phyloP scores from a whole-genome alignment of 1,284 basidiomycete genomes.

The Heterobasidion occidentale region DNA sequence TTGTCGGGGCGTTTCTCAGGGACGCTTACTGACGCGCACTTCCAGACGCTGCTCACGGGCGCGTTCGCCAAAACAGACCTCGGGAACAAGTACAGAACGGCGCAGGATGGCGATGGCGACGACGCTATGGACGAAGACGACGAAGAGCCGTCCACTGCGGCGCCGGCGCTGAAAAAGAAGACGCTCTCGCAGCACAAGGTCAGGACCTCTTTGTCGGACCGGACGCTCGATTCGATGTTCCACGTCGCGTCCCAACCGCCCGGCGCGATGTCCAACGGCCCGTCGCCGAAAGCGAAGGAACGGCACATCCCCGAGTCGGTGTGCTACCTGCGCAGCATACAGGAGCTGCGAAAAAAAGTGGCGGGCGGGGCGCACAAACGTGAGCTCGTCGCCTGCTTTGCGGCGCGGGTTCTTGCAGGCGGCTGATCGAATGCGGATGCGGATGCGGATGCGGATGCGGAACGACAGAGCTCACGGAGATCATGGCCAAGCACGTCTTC shows the following conservation, averaged over 20 bases:
- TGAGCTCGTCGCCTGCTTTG: conserved; percentile 27
- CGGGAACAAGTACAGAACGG: conserved; percentile 35
- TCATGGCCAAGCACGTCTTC: conserved; percentile 84
- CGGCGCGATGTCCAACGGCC: background rate
- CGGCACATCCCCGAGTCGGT: conserved; percentile 71
- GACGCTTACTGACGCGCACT: background rate
- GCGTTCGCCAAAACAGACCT: conserved; percentile 28
- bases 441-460: background rate
- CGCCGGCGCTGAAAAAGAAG: conserved; percentile 34
- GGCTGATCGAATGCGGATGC: background rate
- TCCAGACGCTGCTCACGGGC: conserved; percentile 57
- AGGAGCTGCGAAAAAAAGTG: conserved; percentile 55
- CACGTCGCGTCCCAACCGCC: conserved; percentile 24
- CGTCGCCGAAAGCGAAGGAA: conserved; percentile 17
- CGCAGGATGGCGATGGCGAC: conserved; percentile 20
- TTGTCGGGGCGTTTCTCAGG: background rate
- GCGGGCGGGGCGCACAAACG: conserved; percentile 60
- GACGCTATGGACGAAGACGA: conserved; percentile 16
- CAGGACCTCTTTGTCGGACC: conserved; percentile 79
- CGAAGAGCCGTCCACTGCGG: background rate
- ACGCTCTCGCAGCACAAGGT: conserved; percentile 84
- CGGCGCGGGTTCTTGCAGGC: background rate
- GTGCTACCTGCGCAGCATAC: conserved; percentile 78
- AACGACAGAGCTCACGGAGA: conserved; percentile 69
- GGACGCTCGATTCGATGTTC: conserved; percentile 94